A percentile compares a stretch with the other conserved stretches of the same genome.
Evolutionary conservation across 2,329 filamentous ascomycete genomes (phyloP).

Genomic region (Karstenula rhodostoma): DNA sequence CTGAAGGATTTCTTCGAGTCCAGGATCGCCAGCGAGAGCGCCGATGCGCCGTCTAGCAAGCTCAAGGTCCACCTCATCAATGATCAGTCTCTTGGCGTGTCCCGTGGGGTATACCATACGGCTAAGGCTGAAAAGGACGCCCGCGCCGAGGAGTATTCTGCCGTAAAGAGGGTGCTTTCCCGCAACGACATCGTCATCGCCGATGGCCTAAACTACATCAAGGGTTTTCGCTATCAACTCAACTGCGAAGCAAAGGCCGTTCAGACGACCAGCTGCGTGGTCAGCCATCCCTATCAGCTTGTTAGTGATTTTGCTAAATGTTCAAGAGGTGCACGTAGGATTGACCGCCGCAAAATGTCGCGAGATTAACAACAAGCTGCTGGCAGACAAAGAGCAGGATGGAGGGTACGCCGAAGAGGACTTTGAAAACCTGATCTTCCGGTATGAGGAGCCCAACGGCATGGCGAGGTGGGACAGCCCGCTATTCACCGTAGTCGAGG

Average conservation of each 20-base stretch:
- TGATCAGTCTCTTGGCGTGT: slow-evolving; percentile 74
- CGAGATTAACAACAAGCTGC: slow-evolving; percentile 66
- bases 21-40: slow-evolving; percentile 60
- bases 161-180: slow-evolving; percentile 78
- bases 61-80: slow-evolving; percentile 78
- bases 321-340: slow-evolving; percentile 64
- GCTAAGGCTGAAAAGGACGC: slow-evolving; percentile 85
- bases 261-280: slow-evolving; percentile 76
- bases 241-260: slow-evolving; percentile 85
- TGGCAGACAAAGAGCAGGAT: slow-evolving; percentile 52
- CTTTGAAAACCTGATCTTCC: slow-evolving; percentile 81
- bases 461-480: slow-evolving; percentile 88
- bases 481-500: slow-evolving; percentile 79
- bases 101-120: slow-evolving; percentile 76
- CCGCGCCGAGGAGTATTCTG: slow-evolving; percentile 76
- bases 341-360: slow-evolving; percentile 64
- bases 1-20: slow-evolving; percentile 70
- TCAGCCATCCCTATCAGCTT: slow-evolving; percentile 50
- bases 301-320: slow-evolving; percentile 37
- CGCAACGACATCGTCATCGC: slow-evolving; percentile 79
- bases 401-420: slow-evolving; percentile 65
- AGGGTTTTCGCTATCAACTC: slow-evolving; percentile 87
- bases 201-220: slow-evolving; percentile 87
- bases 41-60: slow-evolving; percentile 56
- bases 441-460: slow-evolving; percentile 85